phyloP scores from a whole-genome alignment of 2,329 filamentous ascomycete species.

The Colletotrichum sublineola region DNA sequence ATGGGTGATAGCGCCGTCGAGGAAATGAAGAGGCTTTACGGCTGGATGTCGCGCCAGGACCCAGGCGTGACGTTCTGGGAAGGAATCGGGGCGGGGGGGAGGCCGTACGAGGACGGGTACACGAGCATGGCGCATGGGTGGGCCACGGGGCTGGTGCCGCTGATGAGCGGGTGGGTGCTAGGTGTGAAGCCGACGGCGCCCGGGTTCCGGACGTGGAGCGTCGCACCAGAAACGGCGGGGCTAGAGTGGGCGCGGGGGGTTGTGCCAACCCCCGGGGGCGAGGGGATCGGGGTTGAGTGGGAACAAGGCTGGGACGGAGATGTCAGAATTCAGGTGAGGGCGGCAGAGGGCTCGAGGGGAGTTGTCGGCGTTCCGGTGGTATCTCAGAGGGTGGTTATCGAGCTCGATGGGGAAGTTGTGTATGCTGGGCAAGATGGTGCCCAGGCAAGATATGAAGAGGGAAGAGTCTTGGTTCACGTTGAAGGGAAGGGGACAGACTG shows the following conservation, averaged over 20 bases:
- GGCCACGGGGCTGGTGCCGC: constrained; percentile 64
- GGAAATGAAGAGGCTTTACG: constrained; percentile 61
- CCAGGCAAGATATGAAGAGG: constrained; percentile 5
- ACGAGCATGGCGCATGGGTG: constrained; percentile 66
- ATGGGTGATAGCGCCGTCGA: constrained; percentile 56
- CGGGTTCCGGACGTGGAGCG: constrained; percentile 58
- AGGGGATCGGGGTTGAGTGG: constrained; percentile 56
- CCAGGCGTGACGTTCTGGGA: constrained; percentile 65
- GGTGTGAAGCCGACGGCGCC: constrained; percentile 60
- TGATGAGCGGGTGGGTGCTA: constrained; percentile 60
- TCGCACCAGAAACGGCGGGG: constrained; percentile 54
- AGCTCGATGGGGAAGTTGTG: constrained; percentile 43
- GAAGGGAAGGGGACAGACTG: constrained; percentile 18
- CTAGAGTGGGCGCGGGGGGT: constrained; percentile 59
- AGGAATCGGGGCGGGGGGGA: constrained; percentile 59
- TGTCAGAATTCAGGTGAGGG: constrained; percentile 48
- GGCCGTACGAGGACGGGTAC: constrained; percentile 59
- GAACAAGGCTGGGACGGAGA: constrained; percentile 40
- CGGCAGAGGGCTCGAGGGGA: constrained; percentile 50
- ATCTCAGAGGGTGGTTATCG: constrained; percentile 37
- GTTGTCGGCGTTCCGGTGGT: constrained; percentile 46
- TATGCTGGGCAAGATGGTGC: constrained; percentile 17
- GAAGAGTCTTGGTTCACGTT: constrained; percentile 24
- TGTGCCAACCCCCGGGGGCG: constrained; percentile 57
- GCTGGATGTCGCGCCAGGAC: constrained; percentile 63